These are phyloP conservation scores for Clarireedia hainanense DNA, from an alignment of 2,329 filamentous ascomycete genomes.

Conservation along the genomic window DNA sequence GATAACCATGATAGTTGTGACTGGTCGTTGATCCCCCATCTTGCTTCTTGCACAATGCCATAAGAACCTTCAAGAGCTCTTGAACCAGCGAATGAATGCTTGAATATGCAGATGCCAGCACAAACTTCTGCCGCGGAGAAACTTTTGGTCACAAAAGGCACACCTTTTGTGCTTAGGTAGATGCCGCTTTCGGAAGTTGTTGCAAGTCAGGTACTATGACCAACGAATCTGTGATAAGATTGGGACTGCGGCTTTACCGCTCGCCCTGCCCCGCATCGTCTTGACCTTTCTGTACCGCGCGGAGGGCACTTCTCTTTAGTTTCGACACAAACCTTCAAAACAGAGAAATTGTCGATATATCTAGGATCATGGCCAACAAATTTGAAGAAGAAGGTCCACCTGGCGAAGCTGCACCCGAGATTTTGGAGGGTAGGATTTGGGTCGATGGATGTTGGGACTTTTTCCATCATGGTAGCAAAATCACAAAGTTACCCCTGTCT, in stretches of 20 bases:
- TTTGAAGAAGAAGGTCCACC: conserved; percentile 20
- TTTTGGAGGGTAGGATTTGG: conserved; percentile 72
- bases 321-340: neutral
- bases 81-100: conserved; percentile 1
- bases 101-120: conserved; percentile 1
- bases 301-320: neutral
- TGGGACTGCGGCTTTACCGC: neutral
- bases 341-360: neutral
- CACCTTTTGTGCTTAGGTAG: neutral
- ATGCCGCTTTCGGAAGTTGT: neutral
- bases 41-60: neutral
- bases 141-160: neutral
- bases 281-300: neutral
- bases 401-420: conserved; percentile 26
- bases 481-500: neutral
- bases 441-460: conserved; percentile 99
- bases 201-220: neutral
- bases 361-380: conserved; percentile 9
- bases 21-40: neutral
- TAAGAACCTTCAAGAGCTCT: neutral
- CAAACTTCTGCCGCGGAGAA: neutral
- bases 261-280: neutral
- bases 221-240: neutral
- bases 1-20: neutral
- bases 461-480: conserved; percentile 77